Conservation (phyloP, 164 flowering plant species). For the Pachysandra terminalis region DNA sequence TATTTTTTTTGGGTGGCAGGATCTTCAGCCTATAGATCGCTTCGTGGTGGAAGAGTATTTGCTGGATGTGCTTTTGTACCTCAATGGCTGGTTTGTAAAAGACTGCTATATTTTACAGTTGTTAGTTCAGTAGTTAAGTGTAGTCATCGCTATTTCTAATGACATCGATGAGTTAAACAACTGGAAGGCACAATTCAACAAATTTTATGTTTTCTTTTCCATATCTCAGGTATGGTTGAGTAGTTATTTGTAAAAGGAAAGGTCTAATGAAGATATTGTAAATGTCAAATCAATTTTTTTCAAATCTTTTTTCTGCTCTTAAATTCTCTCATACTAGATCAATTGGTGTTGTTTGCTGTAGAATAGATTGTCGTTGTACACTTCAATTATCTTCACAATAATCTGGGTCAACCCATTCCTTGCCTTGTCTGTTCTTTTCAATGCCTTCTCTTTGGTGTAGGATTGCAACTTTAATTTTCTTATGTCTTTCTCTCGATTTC, state of each 20-base stretch:
- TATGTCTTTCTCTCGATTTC: conserved; percentile 40
- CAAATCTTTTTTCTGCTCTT: background rate
- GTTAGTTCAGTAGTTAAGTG: background rate
- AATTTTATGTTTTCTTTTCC: too few relatives aligned
- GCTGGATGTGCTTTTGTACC: conserved; percentile 83
- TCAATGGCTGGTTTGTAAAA: conserved; percentile 90
- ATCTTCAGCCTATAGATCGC: conserved; percentile 90
- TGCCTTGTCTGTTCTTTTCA: background rate
- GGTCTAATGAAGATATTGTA: background rate
- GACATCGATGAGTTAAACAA: background rate
- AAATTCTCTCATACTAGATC: background rate
- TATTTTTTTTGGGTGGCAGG: conserved; percentile 45
- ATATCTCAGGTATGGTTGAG: background rate
- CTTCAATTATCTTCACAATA: background rate
- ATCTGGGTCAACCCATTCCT: background rate
- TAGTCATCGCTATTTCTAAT: background rate
- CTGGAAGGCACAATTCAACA: background rate
- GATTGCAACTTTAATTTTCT: conserved; percentile 14
- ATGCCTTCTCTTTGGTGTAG: background rate
- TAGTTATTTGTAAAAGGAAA: too few relatives aligned
- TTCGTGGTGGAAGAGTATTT: conserved; percentile 89
- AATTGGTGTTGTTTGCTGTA: background rate
- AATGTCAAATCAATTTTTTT: background rate
- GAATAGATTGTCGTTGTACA: background rate
- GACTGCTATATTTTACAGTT: background rate